Evolutionary conservation across 768 basidiomycete genomes (phyloP).

Genomic region (Agaricus bisporus): DNA sequence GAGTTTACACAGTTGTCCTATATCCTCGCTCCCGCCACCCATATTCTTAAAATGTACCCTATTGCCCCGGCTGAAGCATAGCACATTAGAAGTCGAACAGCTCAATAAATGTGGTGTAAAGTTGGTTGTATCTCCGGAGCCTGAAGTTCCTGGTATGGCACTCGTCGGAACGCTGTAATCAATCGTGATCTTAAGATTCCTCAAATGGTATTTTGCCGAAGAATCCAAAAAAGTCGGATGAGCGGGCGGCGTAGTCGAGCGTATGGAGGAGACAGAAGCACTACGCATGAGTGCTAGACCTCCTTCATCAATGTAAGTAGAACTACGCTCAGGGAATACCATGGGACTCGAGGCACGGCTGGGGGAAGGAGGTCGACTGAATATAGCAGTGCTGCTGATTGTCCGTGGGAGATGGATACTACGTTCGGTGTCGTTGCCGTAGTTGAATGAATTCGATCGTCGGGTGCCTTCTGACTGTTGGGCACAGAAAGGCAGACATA

Average conservation of each 20-base stretch:
- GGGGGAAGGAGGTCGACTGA: constrained; percentile 8
- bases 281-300: constrained; percentile 27
- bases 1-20: constrained; percentile 46
- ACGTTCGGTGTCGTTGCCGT: constrained; percentile 8
- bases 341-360: constrained; percentile 15
- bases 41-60: constrained; percentile 49
- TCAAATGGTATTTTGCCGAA: constrained; percentile 28
- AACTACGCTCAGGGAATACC: constrained; percentile 14
- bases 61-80: constrained; percentile 49
- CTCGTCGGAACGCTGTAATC: constrained; percentile 24
- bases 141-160: constrained; percentile 4
- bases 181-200: constrained; percentile 26
- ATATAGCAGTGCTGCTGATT: constrained; percentile 11
- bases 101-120: constrained; percentile 24
- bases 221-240: constrained; percentile 26
- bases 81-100: constrained; percentile 37
- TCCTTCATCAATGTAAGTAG: constrained; percentile 20
- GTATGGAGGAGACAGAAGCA: constrained; percentile 25
- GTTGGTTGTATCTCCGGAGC: constrained; percentile 7
- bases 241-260: constrained; percentile 12
- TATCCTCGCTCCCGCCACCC: constrained; percentile 28
- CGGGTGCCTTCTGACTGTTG: neutral
- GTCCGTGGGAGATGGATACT: constrained; percentile 11
- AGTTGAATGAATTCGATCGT: constrained; percentile 9
- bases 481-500: neutral